Evolutionary conservation across 1,284 basidiomycete species (phyloP).

Genomic region (Sanguinoderma infundibulare): DNA sequence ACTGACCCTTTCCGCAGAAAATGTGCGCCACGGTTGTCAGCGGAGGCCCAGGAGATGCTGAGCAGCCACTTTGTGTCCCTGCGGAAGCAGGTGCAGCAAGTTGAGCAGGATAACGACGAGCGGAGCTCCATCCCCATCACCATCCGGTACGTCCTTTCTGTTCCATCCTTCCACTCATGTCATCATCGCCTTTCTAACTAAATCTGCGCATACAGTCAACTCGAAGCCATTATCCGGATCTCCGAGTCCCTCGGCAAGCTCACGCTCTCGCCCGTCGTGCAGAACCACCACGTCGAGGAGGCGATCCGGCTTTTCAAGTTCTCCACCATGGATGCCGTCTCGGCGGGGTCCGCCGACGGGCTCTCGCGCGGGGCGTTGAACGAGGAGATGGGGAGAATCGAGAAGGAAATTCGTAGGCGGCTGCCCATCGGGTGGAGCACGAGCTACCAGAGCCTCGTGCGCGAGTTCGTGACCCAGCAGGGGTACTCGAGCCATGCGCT

Average conservation of each 20-base stretch:
- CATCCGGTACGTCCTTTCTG: slow-evolving; percentile 68
- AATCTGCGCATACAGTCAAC: slow-evolving; percentile 66
- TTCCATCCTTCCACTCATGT: neutral
- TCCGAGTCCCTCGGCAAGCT: slow-evolving; percentile 97
- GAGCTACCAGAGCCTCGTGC: slow-evolving; percentile 91
- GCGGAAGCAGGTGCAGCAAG: slow-evolving; percentile 94
- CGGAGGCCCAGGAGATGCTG: slow-evolving; percentile 95
- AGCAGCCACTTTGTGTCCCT: slow-evolving; percentile 96
- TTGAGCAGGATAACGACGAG: slow-evolving; percentile 97
- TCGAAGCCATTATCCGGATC: slow-evolving; percentile 99
- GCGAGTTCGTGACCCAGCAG: slow-evolving; percentile 94
- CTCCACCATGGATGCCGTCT: slow-evolving; percentile 99
- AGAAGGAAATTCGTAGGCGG: slow-evolving; percentile 87
- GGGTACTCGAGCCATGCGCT: slow-evolving; percentile 92
- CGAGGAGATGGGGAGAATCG: slow-evolving; percentile 93
- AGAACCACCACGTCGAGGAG: slow-evolving; percentile 96
- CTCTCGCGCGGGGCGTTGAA: slow-evolving; percentile 92
- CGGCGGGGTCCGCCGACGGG: slow-evolving; percentile 91
- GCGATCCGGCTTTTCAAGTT: slow-evolving; percentile 98
- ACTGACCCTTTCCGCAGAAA: slow-evolving; percentile 60
- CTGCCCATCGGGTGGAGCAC: slow-evolving; percentile 98
- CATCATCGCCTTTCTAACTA: neutral
- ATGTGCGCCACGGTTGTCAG: slow-evolving; percentile 93
- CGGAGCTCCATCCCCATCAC: slow-evolving; percentile 98
- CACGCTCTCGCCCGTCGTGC: slow-evolving; percentile 86